Evolutionary conservation across 2,329 filamentous ascomycete species (phyloP).

Genomic region (Fusarium praegraminearum): DNA sequence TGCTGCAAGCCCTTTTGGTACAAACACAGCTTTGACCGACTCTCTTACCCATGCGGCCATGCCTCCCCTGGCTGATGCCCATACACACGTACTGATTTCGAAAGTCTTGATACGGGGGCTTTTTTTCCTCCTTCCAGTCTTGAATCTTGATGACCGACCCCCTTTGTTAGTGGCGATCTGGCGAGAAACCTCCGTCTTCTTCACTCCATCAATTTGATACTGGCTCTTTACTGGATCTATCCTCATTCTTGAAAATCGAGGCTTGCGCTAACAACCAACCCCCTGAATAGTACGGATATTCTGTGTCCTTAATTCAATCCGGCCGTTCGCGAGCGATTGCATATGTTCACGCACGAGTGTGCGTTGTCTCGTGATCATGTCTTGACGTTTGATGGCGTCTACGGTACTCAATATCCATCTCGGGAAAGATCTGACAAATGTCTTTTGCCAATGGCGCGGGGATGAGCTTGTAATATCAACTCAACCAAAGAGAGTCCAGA

Average conservation of each 20-base stretch:
- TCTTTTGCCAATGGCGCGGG: slow-evolving; percentile 19
- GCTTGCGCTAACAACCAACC: slow-evolving; percentile 34
- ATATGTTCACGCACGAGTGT: slow-evolving; percentile 28
- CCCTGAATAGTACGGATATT: slow-evolving; percentile 9
- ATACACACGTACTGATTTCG: neutral
- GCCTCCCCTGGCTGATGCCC: slow-evolving; percentile 1
- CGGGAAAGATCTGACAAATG: slow-evolving; percentile 26
- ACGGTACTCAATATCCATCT: slow-evolving; percentile 11
- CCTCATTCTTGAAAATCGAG: slow-evolving; percentile 22
- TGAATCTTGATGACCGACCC: slow-evolving; percentile 6
- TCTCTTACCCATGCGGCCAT: slow-evolving; percentile 25
- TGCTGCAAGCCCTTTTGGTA: slow-evolving; percentile 30
- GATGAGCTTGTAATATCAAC: neutral
- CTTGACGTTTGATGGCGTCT: slow-evolving; percentile 17
- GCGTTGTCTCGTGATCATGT: slow-evolving; percentile 7
- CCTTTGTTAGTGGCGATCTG: slow-evolving; percentile 19
- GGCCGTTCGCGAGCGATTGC: slow-evolving; percentile 35
- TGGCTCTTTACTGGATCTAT: slow-evolving; percentile 16
- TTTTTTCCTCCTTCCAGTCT: slow-evolving; percentile 6
- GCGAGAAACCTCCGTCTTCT: slow-evolving; percentile 22
- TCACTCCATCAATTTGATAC: slow-evolving; percentile 11
- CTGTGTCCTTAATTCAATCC: slow-evolving; percentile 33
- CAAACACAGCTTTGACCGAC: slow-evolving; percentile 19
- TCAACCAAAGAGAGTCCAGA: slow-evolving; percentile 17
- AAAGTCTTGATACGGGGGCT: slow-evolving; percentile 1